A percentile compares a stretch with the other conserved stretches of the same genome.
phyloP scores from a whole-genome alignment of 768 basidiomycete species.

The Steccherinum ochraceum region DNA sequence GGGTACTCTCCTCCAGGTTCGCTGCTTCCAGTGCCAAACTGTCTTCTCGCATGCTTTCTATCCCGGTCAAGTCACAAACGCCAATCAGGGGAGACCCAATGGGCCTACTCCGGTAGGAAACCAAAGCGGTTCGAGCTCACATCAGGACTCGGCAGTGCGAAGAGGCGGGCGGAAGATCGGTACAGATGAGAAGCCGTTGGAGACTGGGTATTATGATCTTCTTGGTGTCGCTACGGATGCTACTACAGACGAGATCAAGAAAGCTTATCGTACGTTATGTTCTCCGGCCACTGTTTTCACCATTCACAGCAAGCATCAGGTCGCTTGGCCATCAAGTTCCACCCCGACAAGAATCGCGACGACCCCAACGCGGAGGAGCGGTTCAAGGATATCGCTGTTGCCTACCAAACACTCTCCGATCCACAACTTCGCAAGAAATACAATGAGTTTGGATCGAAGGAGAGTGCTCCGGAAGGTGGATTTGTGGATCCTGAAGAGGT shows the following conservation, averaged over 20 bases:
- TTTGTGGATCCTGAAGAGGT: conserved; percentile 77
- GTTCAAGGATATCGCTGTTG: conserved; percentile 90
- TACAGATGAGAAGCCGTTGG: conserved; percentile 81
- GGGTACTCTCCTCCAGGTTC: conserved; percentile 55
- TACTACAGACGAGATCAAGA: conserved; percentile 82
- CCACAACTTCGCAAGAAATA: conserved; percentile 72
- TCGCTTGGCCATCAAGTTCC: conserved; percentile 82
- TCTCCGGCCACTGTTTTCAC: background rate
- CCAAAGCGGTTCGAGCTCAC: conserved; percentile 11
- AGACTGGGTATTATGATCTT: conserved; percentile 88
- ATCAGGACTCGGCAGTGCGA: conserved; percentile 16
- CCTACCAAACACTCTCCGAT: conserved; percentile 83
- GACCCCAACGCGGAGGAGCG: conserved; percentile 80
- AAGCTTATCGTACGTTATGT: conserved; percentile 75
- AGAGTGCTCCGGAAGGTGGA: conserved; percentile 76
- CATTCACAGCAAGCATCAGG: too few relatives aligned
- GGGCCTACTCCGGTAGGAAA: background rate
- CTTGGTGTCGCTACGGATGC: conserved; percentile 72
- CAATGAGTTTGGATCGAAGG: conserved; percentile 87
- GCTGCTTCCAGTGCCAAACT: conserved; percentile 63
- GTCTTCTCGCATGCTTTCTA: conserved; percentile 63
- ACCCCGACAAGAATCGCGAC: conserved; percentile 89
- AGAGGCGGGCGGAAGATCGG: conserved; percentile 77
- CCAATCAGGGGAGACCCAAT: conserved; percentile 6
- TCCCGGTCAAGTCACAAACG: conserved; percentile 46